phyloP scores from a whole-genome alignment of 179 eudicot species.

The Patellifolia procumbens region DNA sequence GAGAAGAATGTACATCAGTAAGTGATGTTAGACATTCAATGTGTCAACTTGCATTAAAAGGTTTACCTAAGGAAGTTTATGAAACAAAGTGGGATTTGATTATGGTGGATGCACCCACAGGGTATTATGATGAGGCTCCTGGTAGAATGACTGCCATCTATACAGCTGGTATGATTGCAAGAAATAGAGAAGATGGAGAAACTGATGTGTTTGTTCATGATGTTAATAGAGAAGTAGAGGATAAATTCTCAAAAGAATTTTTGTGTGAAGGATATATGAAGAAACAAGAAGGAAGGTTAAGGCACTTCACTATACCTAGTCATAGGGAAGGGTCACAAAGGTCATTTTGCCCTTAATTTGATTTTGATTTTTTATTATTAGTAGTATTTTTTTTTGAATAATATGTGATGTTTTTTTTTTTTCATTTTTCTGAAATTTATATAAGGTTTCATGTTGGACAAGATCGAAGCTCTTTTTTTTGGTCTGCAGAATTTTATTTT shows the following conservation, averaged over 20 bases:
- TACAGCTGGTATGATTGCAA: slow-evolving; percentile 88
- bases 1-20: slow-evolving; percentile 54
- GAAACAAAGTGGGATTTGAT: slow-evolving; percentile 83
- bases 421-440: neutral
- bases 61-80: slow-evolving; percentile 67
- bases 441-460: neutral
- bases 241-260: slow-evolving; percentile 68
- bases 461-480: neutral
- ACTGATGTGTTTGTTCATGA: slow-evolving; percentile 94
- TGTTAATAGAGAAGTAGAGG: slow-evolving; percentile 81
- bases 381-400: neutral
- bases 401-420: neutral
- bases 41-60: slow-evolving; percentile 75
- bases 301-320: no score
- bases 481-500: neutral
- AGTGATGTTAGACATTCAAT: slow-evolving; percentile 61
- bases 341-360: slow-evolving; percentile 71
- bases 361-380: neutral
- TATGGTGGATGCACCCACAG: no score
- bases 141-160: slow-evolving; percentile 91
- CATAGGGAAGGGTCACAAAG: slow-evolving; percentile 45
- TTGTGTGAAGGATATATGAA: slow-evolving; percentile 82
- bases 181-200: slow-evolving; percentile 59
- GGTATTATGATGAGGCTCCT: no score
- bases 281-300: slow-evolving; percentile 77